Conservation (phyloP, 1,139 yeast genomes). For the Nakaseomyces kungkrabaensis region DNA sequence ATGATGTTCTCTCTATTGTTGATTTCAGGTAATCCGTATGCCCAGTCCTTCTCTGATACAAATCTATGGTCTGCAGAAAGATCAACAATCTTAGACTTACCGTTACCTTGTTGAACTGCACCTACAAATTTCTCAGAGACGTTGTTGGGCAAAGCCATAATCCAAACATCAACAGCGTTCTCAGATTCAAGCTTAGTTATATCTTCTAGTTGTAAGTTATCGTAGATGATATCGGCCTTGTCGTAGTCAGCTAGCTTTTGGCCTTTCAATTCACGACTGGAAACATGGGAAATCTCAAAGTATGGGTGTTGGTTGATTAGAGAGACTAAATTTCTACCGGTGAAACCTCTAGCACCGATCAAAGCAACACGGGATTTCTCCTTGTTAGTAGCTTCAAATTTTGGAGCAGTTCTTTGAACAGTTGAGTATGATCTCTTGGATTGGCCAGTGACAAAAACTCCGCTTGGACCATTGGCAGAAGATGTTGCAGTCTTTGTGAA, state of each 20-base stretch:
- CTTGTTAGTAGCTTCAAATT: conserved; percentile 57
- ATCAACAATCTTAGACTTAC: conserved; percentile 73
- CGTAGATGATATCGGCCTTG: conserved; percentile 69
- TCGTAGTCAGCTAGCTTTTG: conserved; percentile 78
- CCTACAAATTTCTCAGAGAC: conserved; percentile 96
- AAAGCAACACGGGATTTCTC: conserved; percentile 67
- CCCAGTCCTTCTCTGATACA: conserved; percentile 80
- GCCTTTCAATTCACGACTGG: conserved; percentile 90
- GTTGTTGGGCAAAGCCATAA: conserved; percentile 97
- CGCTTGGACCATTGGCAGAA: conserved; percentile 13
- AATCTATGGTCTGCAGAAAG: conserved; percentile 94
- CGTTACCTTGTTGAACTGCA: conserved; percentile 58
- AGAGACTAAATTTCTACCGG: conserved; percentile 86
- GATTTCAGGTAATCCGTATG: conserved; percentile 82
- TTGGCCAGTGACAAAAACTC: conserved; percentile 30
- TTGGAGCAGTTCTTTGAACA: conserved; percentile 44
- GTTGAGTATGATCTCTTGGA: conserved; percentile 31
- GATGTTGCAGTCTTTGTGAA: conserved; percentile 37
- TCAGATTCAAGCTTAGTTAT: conserved; percentile 66
- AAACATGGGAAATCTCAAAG: conserved; percentile 82
- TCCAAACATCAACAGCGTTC: conserved; percentile 88
- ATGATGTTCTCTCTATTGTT: conserved; percentile 57
- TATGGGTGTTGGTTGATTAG: conserved; percentile 81
- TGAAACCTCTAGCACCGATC: conserved; percentile 97
- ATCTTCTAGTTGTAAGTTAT: conserved; percentile 81